These are phyloP conservation scores for Psilocybe cyanescens DNA, from an alignment of 768 basidiomycete genomes.

Conservation along the genomic window DNA sequence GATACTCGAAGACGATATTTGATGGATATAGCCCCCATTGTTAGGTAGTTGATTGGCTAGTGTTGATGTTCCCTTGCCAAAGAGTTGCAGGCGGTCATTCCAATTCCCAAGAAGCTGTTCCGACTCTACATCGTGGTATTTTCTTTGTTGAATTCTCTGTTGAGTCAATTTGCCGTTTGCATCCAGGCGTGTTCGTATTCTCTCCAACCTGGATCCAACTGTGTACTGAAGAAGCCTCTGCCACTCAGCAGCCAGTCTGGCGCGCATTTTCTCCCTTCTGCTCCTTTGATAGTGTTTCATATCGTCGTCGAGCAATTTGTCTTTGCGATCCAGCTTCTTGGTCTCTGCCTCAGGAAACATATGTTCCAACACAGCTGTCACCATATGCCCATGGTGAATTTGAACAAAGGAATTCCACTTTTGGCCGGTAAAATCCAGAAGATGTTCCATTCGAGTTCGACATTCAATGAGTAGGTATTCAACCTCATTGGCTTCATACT, in stretches of 20 bases:
- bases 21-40: no score
- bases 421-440: background rate
- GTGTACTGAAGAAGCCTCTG: background rate
- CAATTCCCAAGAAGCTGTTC: background rate
- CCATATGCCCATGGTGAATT: background rate
- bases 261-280: slow-evolving; percentile 1
- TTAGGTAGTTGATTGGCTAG: background rate
- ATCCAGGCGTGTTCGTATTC: background rate
- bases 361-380: background rate
- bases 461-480: slow-evolving; percentile 11
- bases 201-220: background rate
- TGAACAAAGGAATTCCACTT: slow-evolving; percentile 5
- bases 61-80: background rate
- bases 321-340: background rate
- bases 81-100: background rate
- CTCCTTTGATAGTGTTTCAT: slow-evolving; percentile 1
- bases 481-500: slow-evolving; percentile 9
- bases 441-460: background rate
- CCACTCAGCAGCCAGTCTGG: slow-evolving; percentile 1
- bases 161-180: background rate
- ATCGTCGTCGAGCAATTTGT: background rate
- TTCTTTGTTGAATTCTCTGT: background rate
- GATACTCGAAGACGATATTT: background rate
- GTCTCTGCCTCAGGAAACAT: background rate
- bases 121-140: slow-evolving; percentile 1